phyloP scores from a whole-genome alignment of 257 asterid species.

The Solanum piurae region DNA sequence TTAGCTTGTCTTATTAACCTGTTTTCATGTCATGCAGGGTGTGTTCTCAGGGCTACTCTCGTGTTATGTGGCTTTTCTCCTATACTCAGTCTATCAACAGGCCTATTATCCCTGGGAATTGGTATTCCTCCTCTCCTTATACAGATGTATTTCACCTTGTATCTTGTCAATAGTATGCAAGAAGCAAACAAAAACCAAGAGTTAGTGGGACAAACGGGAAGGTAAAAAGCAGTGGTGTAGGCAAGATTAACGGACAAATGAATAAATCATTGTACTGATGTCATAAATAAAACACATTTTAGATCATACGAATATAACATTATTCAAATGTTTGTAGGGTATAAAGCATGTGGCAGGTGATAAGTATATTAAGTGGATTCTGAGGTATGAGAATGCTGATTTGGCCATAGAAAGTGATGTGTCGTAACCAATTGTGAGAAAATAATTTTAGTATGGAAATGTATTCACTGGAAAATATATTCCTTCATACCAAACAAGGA shows the following conservation, averaged over 20 bases:
- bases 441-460: not conserved
- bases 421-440: too few species aligned
- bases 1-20: not conserved
- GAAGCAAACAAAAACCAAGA: not conserved
- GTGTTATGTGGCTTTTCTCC: slow-evolving; percentile 48
- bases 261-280: not conserved
- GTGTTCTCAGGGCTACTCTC: slow-evolving; percentile 58
- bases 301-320: not conserved
- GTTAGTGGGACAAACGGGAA: not conserved
- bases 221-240: not conserved
- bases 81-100: slow-evolving; percentile 70
- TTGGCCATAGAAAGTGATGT: not conserved
- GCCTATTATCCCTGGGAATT: slow-evolving; percentile 74
- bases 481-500: not conserved
- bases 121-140: slow-evolving; percentile 33
- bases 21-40: slow-evolving; percentile 2
- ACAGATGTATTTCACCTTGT: not conserved
- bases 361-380: not conserved
- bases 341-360: not conserved
- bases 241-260: not conserved
- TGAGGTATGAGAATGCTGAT: not conserved
- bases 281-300: not conserved
- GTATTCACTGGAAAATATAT: not conserved
- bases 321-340: not conserved
- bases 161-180: not conserved